Evolutionary conservation across 208 protist genomes (phyloP).

Genomic region (Trypanosoma conorhini): DNA sequence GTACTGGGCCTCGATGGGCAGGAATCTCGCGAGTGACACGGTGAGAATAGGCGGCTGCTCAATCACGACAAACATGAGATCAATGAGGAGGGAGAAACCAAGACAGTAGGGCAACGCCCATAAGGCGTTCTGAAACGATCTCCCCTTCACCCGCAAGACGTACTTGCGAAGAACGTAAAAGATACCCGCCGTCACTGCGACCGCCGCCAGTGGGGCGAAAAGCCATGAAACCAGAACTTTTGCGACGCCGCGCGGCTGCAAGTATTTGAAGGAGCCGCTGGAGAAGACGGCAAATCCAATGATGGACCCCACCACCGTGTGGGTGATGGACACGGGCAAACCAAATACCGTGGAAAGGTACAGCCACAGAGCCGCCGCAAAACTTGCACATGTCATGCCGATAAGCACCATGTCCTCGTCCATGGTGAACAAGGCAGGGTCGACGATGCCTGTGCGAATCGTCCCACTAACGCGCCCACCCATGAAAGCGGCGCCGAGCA

Average conservation of each 20-base stretch:
- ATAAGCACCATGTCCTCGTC: slow-evolving; percentile 71
- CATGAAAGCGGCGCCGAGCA: slow-evolving; percentile 86
- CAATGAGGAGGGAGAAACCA: slow-evolving; percentile 57
- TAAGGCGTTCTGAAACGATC: slow-evolving; percentile 61
- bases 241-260: slow-evolving; percentile 51
- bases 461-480: slow-evolving; percentile 76
- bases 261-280: slow-evolving; percentile 46
- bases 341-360: slow-evolving; percentile 84
- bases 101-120: slow-evolving; percentile 73
- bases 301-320: slow-evolving; percentile 82
- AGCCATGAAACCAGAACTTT: slow-evolving; percentile 80
- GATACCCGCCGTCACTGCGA: slow-evolving; percentile 53
- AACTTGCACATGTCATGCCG: slow-evolving; percentile 77
- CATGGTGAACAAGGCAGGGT: slow-evolving; percentile 54
- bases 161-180: slow-evolving; percentile 63
- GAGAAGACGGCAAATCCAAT: slow-evolving; percentile 73
- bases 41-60: slow-evolving; percentile 74
- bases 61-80: slow-evolving; percentile 75
- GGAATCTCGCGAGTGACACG: slow-evolving; percentile 44
- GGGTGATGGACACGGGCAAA: slow-evolving; percentile 81
- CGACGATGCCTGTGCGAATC: slow-evolving; percentile 75
- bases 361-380: slow-evolving; percentile 69
- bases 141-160: slow-evolving; percentile 61
- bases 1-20: slow-evolving; percentile 53
- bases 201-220: slow-evolving; percentile 57